These are phyloP conservation scores for Tephrocybe sp. DNA, from an alignment of 768 basidiomycete species.

Conservation along the genomic window DNA sequence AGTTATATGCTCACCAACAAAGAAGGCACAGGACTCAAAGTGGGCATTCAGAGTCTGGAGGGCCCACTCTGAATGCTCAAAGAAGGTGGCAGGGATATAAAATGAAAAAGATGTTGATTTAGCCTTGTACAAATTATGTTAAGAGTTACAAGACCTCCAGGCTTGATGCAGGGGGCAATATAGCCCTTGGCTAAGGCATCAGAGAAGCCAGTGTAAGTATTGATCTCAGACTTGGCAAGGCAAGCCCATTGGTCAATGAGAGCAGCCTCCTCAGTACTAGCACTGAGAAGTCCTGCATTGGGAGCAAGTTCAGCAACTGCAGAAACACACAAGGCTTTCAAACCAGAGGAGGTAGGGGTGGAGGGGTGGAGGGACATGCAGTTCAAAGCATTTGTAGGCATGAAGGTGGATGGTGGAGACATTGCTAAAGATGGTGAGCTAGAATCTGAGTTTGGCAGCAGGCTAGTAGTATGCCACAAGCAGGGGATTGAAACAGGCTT, in stretches of 20 bases:
- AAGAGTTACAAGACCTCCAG: constrained; percentile 60
- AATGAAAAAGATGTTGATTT: too few relatives aligned
- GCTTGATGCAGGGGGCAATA: constrained; percentile 76
- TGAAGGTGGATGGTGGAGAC: too few relatives aligned
- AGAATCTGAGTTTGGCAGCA: too few relatives aligned
- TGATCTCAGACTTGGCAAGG: constrained; percentile 69
- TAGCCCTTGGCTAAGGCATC: constrained; percentile 42
- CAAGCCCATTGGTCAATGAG: constrained; percentile 85
- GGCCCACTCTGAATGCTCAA: constrained; percentile 54
- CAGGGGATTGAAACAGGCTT: too few relatives aligned
- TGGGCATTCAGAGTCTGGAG: constrained; percentile 72
- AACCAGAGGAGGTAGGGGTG: too few relatives aligned
- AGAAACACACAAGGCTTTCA: too few relatives aligned
- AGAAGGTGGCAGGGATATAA: constrained; percentile 57
- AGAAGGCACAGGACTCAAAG: constrained; percentile 79
- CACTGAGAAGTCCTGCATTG: constrained; percentile 77
- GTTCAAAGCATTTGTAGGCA: too few relatives aligned
- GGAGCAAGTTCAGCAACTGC: constrained; percentile 76
- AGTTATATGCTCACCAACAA: constrained; percentile 93
- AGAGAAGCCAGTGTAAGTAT: constrained; percentile 34
- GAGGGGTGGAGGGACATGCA: too few relatives aligned
- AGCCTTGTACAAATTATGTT: background rate
- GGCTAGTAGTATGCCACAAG: too few relatives aligned
- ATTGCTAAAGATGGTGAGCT: too few relatives aligned
- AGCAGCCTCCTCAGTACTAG: constrained; percentile 63